Base-by-base conservation (phyloP, 495 filamentous ascomycete genomes). In the Glarea lozoyensis region DNA sequence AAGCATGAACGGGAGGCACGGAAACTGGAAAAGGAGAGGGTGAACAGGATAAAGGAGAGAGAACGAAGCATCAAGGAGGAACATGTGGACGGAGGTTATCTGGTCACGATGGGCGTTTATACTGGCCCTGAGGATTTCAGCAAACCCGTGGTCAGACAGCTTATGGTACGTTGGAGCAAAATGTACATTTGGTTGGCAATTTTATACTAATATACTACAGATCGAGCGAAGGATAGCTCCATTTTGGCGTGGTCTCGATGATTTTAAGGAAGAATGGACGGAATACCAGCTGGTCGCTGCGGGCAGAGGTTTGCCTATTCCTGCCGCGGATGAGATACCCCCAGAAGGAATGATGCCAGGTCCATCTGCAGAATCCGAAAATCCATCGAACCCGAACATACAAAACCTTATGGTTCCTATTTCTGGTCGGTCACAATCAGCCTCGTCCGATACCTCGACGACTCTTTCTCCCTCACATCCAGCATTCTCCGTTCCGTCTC, bases 41-140 rank as follows among this genome's bases (percentile, higher is more conserved):
- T 66, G 2, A 74, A 73, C 13, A 70, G 92, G 29, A 47, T 78
- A 34, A 86, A 83, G 58, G 92, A 98, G 59, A 73, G 89, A 20
- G 90, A 95, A 63, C 73, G 86, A 58, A 98, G 92, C 59, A 84
- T 97, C 68, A 82, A 72, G 50, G 90, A 96, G 51, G 92, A 97
- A 53, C 76, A 87, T 61, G 83, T 95, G 21, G 92, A 97, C 67
- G 92, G 92, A 22, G 92, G 92, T 21, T 97, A 84, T 65, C 64
- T 97, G 21, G 92, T 97, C 29, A 98, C 92, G 0, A 79, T 94
- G 60, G 92, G 92, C 18, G 82, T 88, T 29, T 98, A 98, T 57
- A 88, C 84, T 5, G 86, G 90, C 2, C 68, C 78, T 13, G 92
- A 98, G 60, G 92, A 98, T 60, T 98, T 88, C 57, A 94, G 79